Base-by-base conservation (phyloP, 2,329 filamentous ascomycete genomes). In the Diaporthe aspalathi region DNA sequence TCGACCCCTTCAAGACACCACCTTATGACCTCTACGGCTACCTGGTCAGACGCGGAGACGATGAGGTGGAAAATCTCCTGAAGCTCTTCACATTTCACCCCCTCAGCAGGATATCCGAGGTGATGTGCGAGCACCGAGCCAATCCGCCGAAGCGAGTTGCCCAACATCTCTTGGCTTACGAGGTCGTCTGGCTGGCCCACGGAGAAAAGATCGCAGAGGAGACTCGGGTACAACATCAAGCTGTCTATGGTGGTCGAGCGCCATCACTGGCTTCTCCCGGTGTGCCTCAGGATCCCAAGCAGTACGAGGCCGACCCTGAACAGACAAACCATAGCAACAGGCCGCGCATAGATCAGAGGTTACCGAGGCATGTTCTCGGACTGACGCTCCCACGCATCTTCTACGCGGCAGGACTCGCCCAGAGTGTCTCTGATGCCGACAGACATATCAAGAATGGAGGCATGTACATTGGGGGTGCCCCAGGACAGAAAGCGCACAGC, bases 11-110 rank as follows among this genome's bases (percentile, higher is more conserved):
- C 76, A 89, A 94, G 88, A 97, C 95, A 1, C 91, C 88, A 38
- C 84, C 91, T 0, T 98, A 95, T 77, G 94, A 98, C 71, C 86
- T 98, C 1, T 98, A 98, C 80, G 86, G 95, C 79, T 98, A 95
- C 84, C 96, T 98, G 76, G 86, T 98, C 74, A 90, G 94, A 65
- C 91, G 92, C 0, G 86, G 94, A 0, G 96, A 99, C 78, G 88
- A 88, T 12, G 92, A 97, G 68, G 90, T 98, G 5, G 93, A 94
- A 80, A 88, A 86, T 40, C 92, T 97, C 73, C 86, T 99, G 50
- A 95, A 93, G 78, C 88, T 97, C 27, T 94, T 99, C 79, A 99
- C 96, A 0, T 97, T 99, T 79, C 81, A 97, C 47, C 93, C 95
- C 0, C 76, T 93, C 2, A 78, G 86, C 9, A 80, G 89, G n/a